These are phyloP conservation scores for Aspergillus sp. DNA, from an alignment of 2,329 filamentous ascomycete genomes.

Conservation along the genomic window DNA sequence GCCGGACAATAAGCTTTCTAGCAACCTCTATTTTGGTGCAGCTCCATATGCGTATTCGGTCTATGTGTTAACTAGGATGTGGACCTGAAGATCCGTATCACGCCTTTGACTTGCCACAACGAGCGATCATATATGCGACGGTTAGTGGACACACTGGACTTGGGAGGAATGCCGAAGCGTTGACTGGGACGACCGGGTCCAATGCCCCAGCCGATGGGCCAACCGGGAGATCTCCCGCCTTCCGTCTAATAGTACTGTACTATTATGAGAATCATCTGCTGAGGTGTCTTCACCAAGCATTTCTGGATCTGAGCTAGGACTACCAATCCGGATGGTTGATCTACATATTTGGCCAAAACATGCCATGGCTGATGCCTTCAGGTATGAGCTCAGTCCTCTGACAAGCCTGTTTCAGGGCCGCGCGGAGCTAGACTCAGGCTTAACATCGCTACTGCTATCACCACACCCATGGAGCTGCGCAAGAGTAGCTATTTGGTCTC, in stretches of 20 bases:
- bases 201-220: conserved; percentile 8
- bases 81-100: background rate
- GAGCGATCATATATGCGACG: background rate
- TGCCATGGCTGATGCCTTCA: background rate
- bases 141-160: background rate
- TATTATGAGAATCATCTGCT: background rate
- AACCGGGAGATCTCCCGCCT: conserved; percentile 12
- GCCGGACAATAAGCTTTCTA: background rate
- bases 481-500: background rate
- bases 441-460: background rate
- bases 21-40: background rate
- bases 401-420: conserved; percentile 1
- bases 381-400: conserved; percentile 5
- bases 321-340: conserved; percentile 8
- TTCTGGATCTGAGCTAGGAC: conserved; percentile 10
- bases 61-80: background rate
- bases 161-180: background rate
- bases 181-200: background rate
- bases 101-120: background rate
- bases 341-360: conserved; percentile 9
- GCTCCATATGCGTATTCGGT: background rate
- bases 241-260: background rate
- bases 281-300: conserved; percentile 7
- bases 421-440: background rate
- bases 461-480: background rate